phyloP scores from a whole-genome alignment of 768 basidiomycete genomes.

The Lyophyllum shimeji region DNA sequence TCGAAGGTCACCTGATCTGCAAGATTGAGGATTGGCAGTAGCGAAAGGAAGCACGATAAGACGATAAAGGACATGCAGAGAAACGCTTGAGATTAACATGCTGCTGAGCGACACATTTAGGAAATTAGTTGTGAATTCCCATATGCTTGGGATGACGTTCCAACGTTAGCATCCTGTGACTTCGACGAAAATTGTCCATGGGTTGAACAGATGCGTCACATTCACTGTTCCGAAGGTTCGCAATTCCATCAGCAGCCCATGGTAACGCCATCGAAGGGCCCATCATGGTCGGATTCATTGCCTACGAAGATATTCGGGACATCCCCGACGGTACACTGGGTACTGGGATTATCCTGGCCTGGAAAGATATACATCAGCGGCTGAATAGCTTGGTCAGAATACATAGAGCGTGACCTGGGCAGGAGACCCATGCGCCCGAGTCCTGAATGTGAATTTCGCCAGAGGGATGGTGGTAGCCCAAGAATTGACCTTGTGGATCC shows the following conservation, averaged over 20 bases:
- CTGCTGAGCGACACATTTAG: background rate
- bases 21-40: no score
- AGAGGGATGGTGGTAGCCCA: conserved; percentile 40
- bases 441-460: conserved; percentile 54
- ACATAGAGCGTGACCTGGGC: conserved; percentile 40
- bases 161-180: no score
- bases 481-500: conserved; percentile 25
- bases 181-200: no score
- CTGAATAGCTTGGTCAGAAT: background rate
- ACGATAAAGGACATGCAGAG: background rate
- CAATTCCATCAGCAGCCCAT: conserved; percentile 23
- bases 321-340: conserved; percentile 50
- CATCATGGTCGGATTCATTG: conserved; percentile 47
- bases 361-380: background rate
- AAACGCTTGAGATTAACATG: background rate
- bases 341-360: conserved; percentile 61
- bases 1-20: background rate
- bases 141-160: no score
- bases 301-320: conserved; percentile 50
- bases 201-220: background rate
- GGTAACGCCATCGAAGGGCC: conserved; percentile 30
- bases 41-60: background rate
- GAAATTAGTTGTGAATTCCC: background rate
- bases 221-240: background rate
- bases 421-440: conserved; percentile 49